Evolutionary conservation across 768 basidiomycete species (phyloP).

Genomic region (Crassisporium funariophilum): DNA sequence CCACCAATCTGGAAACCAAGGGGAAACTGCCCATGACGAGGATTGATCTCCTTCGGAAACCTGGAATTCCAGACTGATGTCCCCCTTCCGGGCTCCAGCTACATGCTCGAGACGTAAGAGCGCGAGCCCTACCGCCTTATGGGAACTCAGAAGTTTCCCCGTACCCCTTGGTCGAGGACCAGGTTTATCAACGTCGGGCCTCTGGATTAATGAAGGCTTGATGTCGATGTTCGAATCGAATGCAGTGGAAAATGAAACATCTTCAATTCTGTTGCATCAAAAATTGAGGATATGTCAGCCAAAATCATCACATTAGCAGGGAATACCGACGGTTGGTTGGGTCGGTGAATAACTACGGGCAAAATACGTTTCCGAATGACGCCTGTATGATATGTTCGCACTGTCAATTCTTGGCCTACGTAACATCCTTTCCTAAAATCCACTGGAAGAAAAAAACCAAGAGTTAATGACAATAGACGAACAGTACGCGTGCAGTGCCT

Average conservation of each 20-base stretch:
- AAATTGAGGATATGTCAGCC: not conserved
- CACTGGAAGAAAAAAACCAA: slow-evolving; percentile 45
- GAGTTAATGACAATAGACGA: slow-evolving; percentile 9
- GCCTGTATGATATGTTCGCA: slow-evolving; percentile 95
- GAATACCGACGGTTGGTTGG: slow-evolving; percentile 34
- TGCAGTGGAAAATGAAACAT: slow-evolving; percentile 19
- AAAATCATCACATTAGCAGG: slow-evolving; percentile 1
- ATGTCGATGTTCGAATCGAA: slow-evolving; percentile 39
- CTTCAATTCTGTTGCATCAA: slow-evolving; percentile 14
- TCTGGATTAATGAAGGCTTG: slow-evolving; percentile 20
- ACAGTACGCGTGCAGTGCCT: slow-evolving; percentile 31
- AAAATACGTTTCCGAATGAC: slow-evolving; percentile 87
- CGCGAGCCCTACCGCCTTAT: slow-evolving; percentile 69
- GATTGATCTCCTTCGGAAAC: slow-evolving; percentile 24
- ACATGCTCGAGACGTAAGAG: slow-evolving; percentile 81
- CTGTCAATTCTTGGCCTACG: slow-evolving; percentile 96
- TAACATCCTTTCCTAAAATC: slow-evolving; percentile 99
- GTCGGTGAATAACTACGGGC: slow-evolving; percentile 64
- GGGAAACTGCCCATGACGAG: slow-evolving; percentile 47
- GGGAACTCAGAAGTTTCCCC: slow-evolving; percentile 72
- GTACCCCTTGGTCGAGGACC: slow-evolving; percentile 65
- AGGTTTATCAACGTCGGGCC: slow-evolving; percentile 14
- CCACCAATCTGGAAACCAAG: slow-evolving; percentile 75
- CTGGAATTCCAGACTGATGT: slow-evolving; percentile 43
- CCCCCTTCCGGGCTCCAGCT: slow-evolving; percentile 51